A percentile compares a stretch with the other conserved stretches of the same genome.
Evolutionary conservation across 208 protist genomes (phyloP).

Genomic region (Crithidia sp.): DNA sequence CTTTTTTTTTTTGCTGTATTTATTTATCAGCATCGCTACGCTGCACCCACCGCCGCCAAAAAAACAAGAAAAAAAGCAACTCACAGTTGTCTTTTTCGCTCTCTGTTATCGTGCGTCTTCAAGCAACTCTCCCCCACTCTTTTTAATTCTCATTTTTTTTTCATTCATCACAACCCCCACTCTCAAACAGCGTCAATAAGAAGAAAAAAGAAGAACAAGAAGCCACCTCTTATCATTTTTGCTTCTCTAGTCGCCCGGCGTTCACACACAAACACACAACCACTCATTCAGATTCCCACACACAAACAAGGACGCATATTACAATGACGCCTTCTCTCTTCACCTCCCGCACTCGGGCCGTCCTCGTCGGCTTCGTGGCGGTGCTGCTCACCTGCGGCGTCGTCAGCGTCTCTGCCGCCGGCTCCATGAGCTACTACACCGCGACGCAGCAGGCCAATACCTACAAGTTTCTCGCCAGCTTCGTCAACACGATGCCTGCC

Average conservation of each 20-base stretch:
- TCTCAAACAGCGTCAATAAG: too few relatives aligned
- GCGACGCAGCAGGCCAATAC: slow-evolving; percentile 12
- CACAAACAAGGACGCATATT: not conserved
- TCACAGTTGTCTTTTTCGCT: too few relatives aligned
- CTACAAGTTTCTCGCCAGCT: slow-evolving; percentile 3
- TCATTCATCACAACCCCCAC: not conserved
- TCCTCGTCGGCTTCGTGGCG: slow-evolving; percentile 6
- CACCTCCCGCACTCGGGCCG: not conserved
- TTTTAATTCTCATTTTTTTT: not conserved
- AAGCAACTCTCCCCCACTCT: too few relatives aligned
- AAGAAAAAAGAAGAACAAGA: too few relatives aligned
- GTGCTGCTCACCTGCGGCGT: slow-evolving; percentile 9
- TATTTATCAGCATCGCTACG: not conserved
- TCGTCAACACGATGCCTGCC: slow-evolving; percentile 7
- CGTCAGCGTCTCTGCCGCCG: not conserved
- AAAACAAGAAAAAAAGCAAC: not conserved
- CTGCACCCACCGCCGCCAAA: not conserved
- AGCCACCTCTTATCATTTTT: too few relatives aligned
- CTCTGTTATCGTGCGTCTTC: too few relatives aligned
- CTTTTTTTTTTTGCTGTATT: not conserved
- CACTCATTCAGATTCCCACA: too few relatives aligned
- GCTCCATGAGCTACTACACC: slow-evolving; percentile 9
- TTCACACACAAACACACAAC: too few relatives aligned
- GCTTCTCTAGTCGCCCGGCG: too few relatives aligned
- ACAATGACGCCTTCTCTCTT: not conserved